Base-by-base conservation (phyloP, 2,329 filamentous ascomycete species). In the Aspergillus flavus region DNA sequence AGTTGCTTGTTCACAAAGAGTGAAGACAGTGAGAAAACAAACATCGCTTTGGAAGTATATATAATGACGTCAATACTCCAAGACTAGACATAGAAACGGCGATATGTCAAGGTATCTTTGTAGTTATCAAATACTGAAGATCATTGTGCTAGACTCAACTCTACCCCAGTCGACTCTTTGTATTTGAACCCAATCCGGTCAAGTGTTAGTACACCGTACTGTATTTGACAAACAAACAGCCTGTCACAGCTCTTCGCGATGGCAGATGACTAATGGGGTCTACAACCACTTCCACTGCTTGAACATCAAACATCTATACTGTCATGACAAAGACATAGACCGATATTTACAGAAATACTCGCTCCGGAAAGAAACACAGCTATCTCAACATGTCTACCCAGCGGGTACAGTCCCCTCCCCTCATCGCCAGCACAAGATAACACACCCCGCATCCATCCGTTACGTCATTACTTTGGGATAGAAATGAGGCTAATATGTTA, bases 231-330 rank as follows among this genome's bases (percentile, higher is more conserved):
- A 21, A 48, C 23, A 48, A 34, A 48, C 23, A 48, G 45, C 45
- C 14, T 28, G 45, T 48, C 23, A 48, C 23, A n/a, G 14, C 10
- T 32, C 30, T 21, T 41, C 45, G 52, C 58, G 26, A 53, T 45
- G 57, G 43, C 48, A 36, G 26, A 58, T 63, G 61, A 63, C 61
- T 63, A 58, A 63, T 34, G 10, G 21, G 21, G n/a, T 48, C 21
- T 26, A 48, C 23, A 30, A 28, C 46, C 16, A 30, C 46, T 28
- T 50, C 46, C 10, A 48, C 7, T 19, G 12, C 23, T 30, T 4
- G 9, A 30, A 19, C 26, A 50, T 30, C 7, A 19, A 26, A 48
- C 45, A 19, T 28, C 23, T 9, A 26, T 26, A 48, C 45, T 16
- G 3, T 23, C 23, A 48, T 1, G 9, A 52, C 10, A 1, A 32